Base-by-base conservation (phyloP, 306 rosid species). In the Urtica urens region DNA sequence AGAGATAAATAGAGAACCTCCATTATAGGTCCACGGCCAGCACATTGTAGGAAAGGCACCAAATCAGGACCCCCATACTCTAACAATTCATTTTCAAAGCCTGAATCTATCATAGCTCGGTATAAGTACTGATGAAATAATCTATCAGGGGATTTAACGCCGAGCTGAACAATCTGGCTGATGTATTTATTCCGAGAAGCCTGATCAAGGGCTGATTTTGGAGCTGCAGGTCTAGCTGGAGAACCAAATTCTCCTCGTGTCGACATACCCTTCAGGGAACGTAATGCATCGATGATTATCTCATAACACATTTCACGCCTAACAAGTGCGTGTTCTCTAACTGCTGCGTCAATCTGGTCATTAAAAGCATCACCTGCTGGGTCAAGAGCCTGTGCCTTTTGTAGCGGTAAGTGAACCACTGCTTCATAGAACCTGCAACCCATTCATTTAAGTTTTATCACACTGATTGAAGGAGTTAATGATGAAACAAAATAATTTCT, bases 41-140 rank as follows among this genome's bases (percentile, higher is more conserved):
- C 92, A 70, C 65, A 79, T 71, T 90, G 87, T 56, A 90, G 70
- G 63, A 90, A 90, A 18, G 94, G 76, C 48, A 85, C 78, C 76
- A 90, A 73, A 74, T 90, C 96, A 46, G 95, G 90, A 55, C 99
- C 99, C 49, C 99, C 99, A 46, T 74, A 82, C 66, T 90, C 99
- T 54, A 90, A 61, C 70, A 90, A 75, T 64, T 79, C 95, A 69
- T 77, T 71, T 64, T 90, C 99, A 60, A 90, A 94, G 50, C 95
- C 99, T 58, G 85, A 71, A 55, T 85, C 93, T 61, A 90, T 85
- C 99, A 90, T 85, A 45, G 96, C 83, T 56, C 72, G 77, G 66
- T 90, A 90, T 51, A 90, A 75, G 72, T 81, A 77, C 72, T 82
- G 81, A 1, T 77, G 99, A 73, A 90, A 90, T 55, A 85, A 51